Conservation (phyloP, 2,329 filamentous ascomycete species). For the Fusarium veterinarium region DNA sequence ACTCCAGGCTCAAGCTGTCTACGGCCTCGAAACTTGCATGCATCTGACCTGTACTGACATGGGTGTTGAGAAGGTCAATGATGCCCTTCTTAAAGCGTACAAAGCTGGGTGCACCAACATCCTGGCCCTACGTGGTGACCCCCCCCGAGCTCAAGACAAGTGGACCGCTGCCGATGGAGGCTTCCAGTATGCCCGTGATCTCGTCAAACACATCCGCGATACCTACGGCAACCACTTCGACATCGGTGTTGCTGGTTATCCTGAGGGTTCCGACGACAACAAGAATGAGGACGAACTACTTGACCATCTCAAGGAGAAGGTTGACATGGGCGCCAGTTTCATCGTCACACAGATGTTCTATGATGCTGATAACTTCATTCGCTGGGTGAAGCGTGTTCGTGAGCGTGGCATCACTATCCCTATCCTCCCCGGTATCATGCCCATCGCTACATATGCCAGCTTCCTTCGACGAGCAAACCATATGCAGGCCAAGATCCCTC, state of each 20-base stretch:
- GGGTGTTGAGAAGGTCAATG: constrained; percentile 90
- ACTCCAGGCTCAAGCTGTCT: constrained; percentile 91
- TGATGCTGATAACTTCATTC: constrained; percentile 93
- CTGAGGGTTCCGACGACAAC: constrained; percentile 95
- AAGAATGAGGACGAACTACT: constrained; percentile 86
- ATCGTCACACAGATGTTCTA: constrained; percentile 99
- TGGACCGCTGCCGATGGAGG: constrained; percentile 90
- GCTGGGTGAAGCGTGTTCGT: constrained; percentile 89
- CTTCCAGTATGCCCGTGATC: constrained; percentile 92
- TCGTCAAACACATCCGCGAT: constrained; percentile 84
- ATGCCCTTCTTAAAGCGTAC: constrained; percentile 88
- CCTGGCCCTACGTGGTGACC: constrained; percentile 90
- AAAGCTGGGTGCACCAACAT: constrained; percentile 98
- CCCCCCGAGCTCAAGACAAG: constrained; percentile 90
- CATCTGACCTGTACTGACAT: constrained; percentile 99
- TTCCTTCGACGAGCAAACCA: constrained; percentile 92
- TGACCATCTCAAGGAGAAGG: constrained; percentile 95
- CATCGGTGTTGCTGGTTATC: constrained; percentile 96
- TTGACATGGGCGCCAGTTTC: constrained; percentile 92
- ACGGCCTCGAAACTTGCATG: constrained; percentile 98
- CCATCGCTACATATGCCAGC: constrained; percentile 91
- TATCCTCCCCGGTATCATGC: constrained; percentile 88
- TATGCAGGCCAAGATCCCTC: constrained; percentile 87
- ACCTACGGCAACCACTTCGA: constrained; percentile 84
- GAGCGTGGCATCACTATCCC: constrained; percentile 85